A percentile compares a stretch with the other conserved stretches of the same genome.
phyloP scores from a whole-genome alignment of 768 basidiomycete genomes.

The Mycena leptocephala region DNA sequence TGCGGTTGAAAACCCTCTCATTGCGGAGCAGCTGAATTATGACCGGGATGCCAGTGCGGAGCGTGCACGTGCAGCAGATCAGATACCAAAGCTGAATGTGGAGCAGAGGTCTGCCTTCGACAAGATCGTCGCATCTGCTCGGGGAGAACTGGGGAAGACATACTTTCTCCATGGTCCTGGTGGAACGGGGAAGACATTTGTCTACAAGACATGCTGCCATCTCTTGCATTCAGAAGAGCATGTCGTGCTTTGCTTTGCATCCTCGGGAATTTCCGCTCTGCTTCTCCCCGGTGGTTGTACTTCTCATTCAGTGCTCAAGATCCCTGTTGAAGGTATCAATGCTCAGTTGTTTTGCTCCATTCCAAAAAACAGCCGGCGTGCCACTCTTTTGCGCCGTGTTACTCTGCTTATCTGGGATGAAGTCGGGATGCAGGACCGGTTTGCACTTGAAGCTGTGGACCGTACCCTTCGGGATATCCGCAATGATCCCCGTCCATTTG shows the following conservation, averaged over 20 bases:
- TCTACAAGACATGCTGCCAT: conserved; percentile 54
- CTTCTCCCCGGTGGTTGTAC: conserved; percentile 63
- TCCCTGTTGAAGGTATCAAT: conserved; percentile 51
- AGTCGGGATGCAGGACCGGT: conserved; percentile 51
- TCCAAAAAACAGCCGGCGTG: conserved; percentile 38
- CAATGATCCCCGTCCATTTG: conserved; percentile 46
- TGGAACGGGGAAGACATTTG: conserved; percentile 64
- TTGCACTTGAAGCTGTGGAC: conserved; percentile 52
- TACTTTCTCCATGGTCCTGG: conserved; percentile 64
- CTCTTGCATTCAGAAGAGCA: conserved; percentile 41
- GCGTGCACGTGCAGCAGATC: conserved; percentile 15
- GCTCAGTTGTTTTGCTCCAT: conserved; percentile 45
- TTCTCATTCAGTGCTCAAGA: conserved; percentile 65
- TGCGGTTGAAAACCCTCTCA: conserved; percentile 35
- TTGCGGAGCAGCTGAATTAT: conserved; percentile 35
- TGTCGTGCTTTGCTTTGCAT: conserved; percentile 65
- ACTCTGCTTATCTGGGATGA: conserved; percentile 58
- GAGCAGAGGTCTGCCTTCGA: conserved; percentile 51
- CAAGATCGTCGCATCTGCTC: conserved; percentile 45
- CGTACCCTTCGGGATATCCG: conserved; percentile 48
- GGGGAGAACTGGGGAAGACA: conserved; percentile 22
- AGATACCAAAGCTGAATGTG: conserved; percentile 42
- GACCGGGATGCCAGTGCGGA: conserved; percentile 24
- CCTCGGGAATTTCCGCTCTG: conserved; percentile 64
- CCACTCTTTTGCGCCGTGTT: conserved; percentile 46